Base-by-base conservation (phyloP, 1,284 basidiomycete species). In the Stereum hirsutum region DNA sequence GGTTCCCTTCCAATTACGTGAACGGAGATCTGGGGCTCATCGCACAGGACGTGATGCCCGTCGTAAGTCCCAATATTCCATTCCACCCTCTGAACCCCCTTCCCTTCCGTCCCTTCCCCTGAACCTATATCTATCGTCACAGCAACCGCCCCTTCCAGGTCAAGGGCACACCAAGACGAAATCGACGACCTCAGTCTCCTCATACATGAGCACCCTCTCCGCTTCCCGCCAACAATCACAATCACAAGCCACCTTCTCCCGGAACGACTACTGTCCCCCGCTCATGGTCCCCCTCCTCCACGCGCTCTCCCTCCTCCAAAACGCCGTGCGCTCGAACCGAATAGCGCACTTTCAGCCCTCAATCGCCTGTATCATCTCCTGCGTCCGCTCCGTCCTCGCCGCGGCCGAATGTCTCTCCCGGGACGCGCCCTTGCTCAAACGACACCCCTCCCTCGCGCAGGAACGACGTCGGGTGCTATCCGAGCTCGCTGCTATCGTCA, bases 1-100 rank as follows among this genome's bases (percentile, higher is more conserved):
- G 95, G 95, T 98, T 98, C 62, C 95, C 95, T n/a, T 92, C 89
- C 57, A 90, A 90, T 61, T 89, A 89, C 63, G 85, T 88, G 46
- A 80, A 78, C 51, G 64, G 71, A 20, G 78, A 82, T 49, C 69
- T 74, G 24, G 70, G 74, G 8, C 55, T 70, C 30, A 47, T 74
- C 36, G 68, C 62, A 27, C 78, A 81, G 51, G 75, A 80, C 49
- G 70, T 73, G 42, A 46, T 62, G 44, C 62, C 56, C 53, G 46
- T 61, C 47, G 77, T 81, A 51, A 62, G 75, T 64, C 17, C 30
- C 42, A 42, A 42, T 48, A 27, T 20, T 35, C 23, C 25, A 26
- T 36, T 37, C 14, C 45, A 42, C 24, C 52, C 55, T 41, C 62
- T 53, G 36, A 58, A 15, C 19, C 8, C 38, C 34, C 31, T 45